Percentiles rank a stretch among this genome's conserved stretches.
Conservation (phyloP, 139 green algal species). For the Astrephomene gubernaculifera region DNA sequence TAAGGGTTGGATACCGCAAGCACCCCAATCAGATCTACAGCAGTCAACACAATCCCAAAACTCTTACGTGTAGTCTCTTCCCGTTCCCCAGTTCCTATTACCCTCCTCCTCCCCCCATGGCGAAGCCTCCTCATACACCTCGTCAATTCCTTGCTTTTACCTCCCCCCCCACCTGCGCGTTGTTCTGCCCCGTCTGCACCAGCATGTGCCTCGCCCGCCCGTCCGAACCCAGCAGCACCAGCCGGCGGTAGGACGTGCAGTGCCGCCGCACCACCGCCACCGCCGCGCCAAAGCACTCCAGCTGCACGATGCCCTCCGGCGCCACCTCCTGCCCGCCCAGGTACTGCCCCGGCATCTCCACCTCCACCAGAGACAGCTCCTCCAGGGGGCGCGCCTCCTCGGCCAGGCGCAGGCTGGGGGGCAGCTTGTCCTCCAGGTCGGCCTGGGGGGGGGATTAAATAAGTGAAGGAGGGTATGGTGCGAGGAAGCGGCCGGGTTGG, state of each 20-base stretch:
- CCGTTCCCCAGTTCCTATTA: too few relatives aligned
- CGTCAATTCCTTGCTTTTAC: neutral
- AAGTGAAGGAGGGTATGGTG: too few relatives aligned
- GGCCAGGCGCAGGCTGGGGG: slow-evolving; percentile 82
- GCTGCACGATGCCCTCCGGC: slow-evolving; percentile 71
- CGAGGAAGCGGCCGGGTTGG: neutral
- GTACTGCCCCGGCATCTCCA: slow-evolving; percentile 93
- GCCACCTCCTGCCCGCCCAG: slow-evolving; percentile 62
- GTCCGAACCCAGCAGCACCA: slow-evolving; percentile 91
- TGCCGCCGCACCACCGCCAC: slow-evolving; percentile 90
- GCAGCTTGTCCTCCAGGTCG: slow-evolving; percentile 85
- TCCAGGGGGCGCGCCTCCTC: slow-evolving; percentile 72
- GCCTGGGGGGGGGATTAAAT: slow-evolving; percentile 27
- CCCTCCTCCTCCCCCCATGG: too few relatives aligned
- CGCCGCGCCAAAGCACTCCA: slow-evolving; percentile 87
- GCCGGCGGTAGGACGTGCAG: slow-evolving; percentile 75
- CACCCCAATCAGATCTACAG: too few relatives aligned
- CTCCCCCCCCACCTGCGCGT: slow-evolving; percentile 46
- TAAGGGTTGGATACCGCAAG: too few relatives aligned
- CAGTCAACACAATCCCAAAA: too few relatives aligned
- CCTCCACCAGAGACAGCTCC: slow-evolving; percentile 83
- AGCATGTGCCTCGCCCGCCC: slow-evolving; percentile 84
- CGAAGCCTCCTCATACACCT: too few relatives aligned
- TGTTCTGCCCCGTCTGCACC: slow-evolving; percentile 82
- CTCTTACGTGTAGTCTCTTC: too few relatives aligned